These are phyloP conservation scores for Fagopyrum tataricum DNA, from an alignment of 148 eudicot species.

Conservation along the genomic window DNA sequence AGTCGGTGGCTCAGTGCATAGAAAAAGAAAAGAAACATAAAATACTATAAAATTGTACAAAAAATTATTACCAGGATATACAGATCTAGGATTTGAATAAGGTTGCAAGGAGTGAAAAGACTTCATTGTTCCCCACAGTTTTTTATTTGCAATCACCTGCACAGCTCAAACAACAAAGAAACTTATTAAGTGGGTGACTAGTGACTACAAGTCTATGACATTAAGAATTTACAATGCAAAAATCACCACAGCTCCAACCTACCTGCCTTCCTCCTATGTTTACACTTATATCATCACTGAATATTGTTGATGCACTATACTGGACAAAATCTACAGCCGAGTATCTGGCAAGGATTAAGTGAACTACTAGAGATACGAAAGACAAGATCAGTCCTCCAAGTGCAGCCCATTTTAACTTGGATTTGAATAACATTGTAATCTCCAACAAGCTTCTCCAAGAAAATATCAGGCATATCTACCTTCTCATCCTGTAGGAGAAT, in stretches of 20 bases:
- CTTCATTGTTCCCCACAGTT: conserved; percentile 68
- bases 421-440: conserved; percentile 51
- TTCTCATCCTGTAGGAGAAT: conserved; percentile 12
- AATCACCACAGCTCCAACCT: conserved; percentile 9
- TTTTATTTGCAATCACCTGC: conserved; percentile 53
- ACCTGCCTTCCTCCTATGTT: conserved; percentile 36
- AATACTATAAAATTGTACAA: background rate
- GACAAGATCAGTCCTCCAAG: conserved; percentile 61
- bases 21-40: background rate
- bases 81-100: conserved; percentile 59
- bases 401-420: conserved; percentile 73
- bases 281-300: conserved; percentile 44
- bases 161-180: conserved; percentile 17
- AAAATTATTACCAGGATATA: conserved; percentile 48
- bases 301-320: conserved; percentile 26
- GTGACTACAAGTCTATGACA: background rate
- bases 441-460: conserved; percentile 17
- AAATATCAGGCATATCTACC: conserved; percentile 21
- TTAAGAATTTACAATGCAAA: background rate
- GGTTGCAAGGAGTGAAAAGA: conserved; percentile 71
- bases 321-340: conserved; percentile 45
- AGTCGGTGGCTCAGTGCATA: background rate
- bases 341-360: conserved; percentile 55
- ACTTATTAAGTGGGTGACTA: background rate
- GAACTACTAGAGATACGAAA: conserved; percentile 47